Base-by-base conservation (phyloP, 345 rosid species). In the Cochlearia excelsa region DNA sequence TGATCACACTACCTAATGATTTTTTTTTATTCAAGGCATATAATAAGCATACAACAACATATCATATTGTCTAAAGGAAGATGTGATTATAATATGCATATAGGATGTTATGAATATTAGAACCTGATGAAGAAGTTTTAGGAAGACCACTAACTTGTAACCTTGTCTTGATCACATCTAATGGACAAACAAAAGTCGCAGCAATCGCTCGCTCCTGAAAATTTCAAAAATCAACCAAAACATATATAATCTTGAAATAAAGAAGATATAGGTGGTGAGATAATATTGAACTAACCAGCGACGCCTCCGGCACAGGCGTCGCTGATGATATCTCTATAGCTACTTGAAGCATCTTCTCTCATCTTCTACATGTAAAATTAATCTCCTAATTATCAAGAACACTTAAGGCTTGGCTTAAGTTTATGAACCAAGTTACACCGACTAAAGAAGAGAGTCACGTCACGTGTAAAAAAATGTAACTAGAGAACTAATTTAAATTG, bases 101-200 rank as follows among this genome's bases (percentile, higher is more conserved):
- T 16, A 16, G 23, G 23, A 16, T 16, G 23, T 16, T 16, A 16
- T 16, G 23, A 16, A 16, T 16, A 16, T 16, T 16, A 16, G 23
- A 16, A 33, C 79, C 80, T 3, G 84, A 67, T 30, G 59, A 61
- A 7, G 80, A 34, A 26, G 75, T 61, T 66, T 71, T 43, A n/a
- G 93, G 93, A 57, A 85, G 76, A 50, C 93, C 97, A 67, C 79
- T 84, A 5, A 90, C 90, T 68, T 87, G 97, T 56, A 90, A 61
- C 61, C 97, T 74, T 23, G 97, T 87, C 79, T 90, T 90, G 84
- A 90, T 87, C 66, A 90, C 97, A 79, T 90, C 93, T 74, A 90
- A 82, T 42, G 95, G 95, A 46, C 93, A 87, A 67, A 90, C 75
- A 44, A 87, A 87, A 46, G 97, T 83, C 9, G 97, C 97, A 1